Base-by-base conservation (phyloP, 2,329 filamentous ascomycete species). In the Colletotrichum spinosum region DNA sequence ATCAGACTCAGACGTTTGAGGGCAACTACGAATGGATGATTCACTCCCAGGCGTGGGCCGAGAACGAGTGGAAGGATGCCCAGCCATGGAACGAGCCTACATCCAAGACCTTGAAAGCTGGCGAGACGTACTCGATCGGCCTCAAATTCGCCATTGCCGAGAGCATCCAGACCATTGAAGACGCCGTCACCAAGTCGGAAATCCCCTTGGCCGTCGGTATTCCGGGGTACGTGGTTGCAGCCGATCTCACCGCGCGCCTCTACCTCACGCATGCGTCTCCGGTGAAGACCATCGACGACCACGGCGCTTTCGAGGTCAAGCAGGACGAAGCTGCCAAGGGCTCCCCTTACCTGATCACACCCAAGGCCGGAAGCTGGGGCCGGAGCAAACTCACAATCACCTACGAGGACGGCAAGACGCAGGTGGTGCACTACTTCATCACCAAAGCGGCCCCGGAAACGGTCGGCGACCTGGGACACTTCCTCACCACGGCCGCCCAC, bases 11-110 rank as follows among this genome's bases (percentile, higher is more conserved):
- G 68, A 84, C 81, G 0, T 89, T 86, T 64, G 86, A 89, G 69
- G 86, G 86, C 0, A 82, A 86, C 66, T 89, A 89, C 64, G 85
- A 88, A 68, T 89, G 86, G 86, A 83, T 88, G 68, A 79, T 84
- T 0, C 77, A 85, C 55, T 83, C 79, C 11, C 78, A 81, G 60
- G 86, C 86, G 0, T 88, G 81, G 74, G 83, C 84, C 0, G 83
- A 88, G 65, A 81, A 81, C 0, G 85, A 89, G 69, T 89, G 86
- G 87, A 78, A 76, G 1, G 70, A 61, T 0, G 46, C 45, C 7
- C 42, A 49, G 8, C 86, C 86, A 0, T 89, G 87, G 87, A 89
- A 89, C 68, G 44, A 73, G 3, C 79, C 86, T 0, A 83, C 83
- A 0, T 85, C 85, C 0, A 75, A 75, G 50, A 76, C 71, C 0